Percentiles rank a stretch among this genome's conserved stretches.
Evolutionary conservation across 2,329 filamentous ascomycete species (phyloP).

Genomic region (Fusarium secorum): DNA sequence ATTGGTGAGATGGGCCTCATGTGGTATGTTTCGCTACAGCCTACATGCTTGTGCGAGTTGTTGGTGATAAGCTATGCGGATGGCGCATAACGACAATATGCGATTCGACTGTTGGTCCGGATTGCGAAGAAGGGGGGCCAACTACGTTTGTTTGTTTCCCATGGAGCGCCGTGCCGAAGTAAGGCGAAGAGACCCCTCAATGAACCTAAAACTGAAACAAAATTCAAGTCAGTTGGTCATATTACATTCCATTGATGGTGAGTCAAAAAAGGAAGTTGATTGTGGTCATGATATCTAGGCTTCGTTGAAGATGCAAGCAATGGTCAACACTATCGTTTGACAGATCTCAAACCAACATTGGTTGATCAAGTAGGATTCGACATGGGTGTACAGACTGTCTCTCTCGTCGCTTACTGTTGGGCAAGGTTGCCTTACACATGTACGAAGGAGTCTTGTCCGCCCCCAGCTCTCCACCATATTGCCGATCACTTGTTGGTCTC

Average conservation of each 20-base stretch:
- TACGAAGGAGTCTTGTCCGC: constrained; percentile 6
- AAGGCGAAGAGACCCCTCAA: neutral
- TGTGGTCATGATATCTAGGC: neutral
- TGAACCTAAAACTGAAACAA: constrained; percentile 2
- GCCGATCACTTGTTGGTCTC: constrained; percentile 16
- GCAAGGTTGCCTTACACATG: constrained; percentile 10
- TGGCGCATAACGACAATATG: constrained; percentile 24
- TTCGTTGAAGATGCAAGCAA: constrained; percentile 10
- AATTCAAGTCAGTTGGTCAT: neutral
- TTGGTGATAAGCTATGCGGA: constrained; percentile 37
- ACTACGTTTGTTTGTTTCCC: constrained; percentile 27
- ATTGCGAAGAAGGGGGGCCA: constrained; percentile 7
- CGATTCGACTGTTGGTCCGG: constrained; percentile 34
- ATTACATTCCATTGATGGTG: neutral
- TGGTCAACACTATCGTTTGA: constrained; percentile 24
- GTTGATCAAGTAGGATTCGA: constrained; percentile 15
- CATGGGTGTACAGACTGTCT: neutral
- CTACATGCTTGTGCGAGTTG: constrained; percentile 24
- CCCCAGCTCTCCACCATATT: constrained; percentile 13
- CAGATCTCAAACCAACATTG: constrained; percentile 25
- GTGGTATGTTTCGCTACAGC: constrained; percentile 14
- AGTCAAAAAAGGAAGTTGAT: constrained; percentile 1
- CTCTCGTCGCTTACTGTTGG: constrained; percentile 7
- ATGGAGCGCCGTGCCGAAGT: constrained; percentile 11
- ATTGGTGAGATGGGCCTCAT: constrained; percentile 9